These are phyloP conservation scores for Talaromyces sp. DNA, from an alignment of 2,329 filamentous ascomycete genomes.

Conservation along the genomic window DNA sequence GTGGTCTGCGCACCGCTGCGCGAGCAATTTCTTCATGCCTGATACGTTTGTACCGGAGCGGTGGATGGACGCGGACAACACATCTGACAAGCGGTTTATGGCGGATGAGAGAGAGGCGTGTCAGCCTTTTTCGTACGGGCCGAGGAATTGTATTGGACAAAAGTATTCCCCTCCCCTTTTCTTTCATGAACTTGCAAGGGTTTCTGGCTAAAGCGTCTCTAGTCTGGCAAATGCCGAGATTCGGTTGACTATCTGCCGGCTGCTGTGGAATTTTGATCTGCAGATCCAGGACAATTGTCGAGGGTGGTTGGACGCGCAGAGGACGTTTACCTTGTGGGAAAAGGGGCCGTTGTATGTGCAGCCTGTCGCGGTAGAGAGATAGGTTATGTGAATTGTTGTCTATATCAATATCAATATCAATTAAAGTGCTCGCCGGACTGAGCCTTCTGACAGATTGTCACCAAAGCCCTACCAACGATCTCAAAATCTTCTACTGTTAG, in stretches of 20 bases:
- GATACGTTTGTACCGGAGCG: constrained; percentile 45
- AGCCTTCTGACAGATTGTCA: constrained; percentile 33
- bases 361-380: not conserved
- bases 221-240: constrained; percentile 4
- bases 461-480: constrained; percentile 48
- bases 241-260: constrained; percentile 1
- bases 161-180: constrained; percentile 32
- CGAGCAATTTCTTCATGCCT: constrained; percentile 41
- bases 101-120: constrained; percentile 41
- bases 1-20: constrained; percentile 40
- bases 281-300: not conserved
- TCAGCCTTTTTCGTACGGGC: constrained; percentile 46
- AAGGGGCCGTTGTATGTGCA: constrained; percentile 1
- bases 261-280: constrained; percentile 2
- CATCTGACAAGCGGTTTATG: constrained; percentile 24
- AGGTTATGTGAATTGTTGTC: too few relatives aligned
- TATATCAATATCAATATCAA: too few relatives aligned
- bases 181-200: too few relatives aligned
- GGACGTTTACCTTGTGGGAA: constrained; percentile 2
- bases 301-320: constrained; percentile 1
- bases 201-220: not conserved
- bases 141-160: constrained; percentile 47
- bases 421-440: not conserved
- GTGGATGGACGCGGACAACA: constrained; percentile 11
- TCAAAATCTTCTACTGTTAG: constrained; percentile 72